phyloP scores from a whole-genome alignment of 495 filamentous ascomycete genomes.

The Hypoxylon lenormandii region DNA sequence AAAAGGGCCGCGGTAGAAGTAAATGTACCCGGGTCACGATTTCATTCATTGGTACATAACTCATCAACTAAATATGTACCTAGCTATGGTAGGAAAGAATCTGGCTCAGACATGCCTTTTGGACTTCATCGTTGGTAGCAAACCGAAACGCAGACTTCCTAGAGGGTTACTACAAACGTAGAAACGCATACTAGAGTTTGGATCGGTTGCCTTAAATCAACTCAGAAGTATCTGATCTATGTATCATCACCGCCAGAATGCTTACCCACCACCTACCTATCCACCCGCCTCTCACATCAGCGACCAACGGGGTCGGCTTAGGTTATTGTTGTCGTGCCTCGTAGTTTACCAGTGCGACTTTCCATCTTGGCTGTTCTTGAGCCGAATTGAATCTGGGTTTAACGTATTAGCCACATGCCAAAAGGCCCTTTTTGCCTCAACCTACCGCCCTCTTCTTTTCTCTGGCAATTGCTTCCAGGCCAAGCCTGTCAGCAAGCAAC shows the following conservation, averaged over 20 bases:
- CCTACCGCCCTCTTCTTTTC: conserved; percentile 90
- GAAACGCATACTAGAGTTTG: conserved; percentile 47
- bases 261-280: conserved; percentile 16
- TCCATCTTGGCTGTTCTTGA: conserved; percentile 89
- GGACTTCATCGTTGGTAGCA: conserved; percentile 54
- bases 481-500: conserved; percentile 78
- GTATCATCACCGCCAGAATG: conserved; percentile 66
- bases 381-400: conserved; percentile 83
- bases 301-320: conserved; percentile 26
- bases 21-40: too few relatives aligned
- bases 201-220: conserved; percentile 44
- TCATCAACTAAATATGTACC: too few relatives aligned
- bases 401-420: conserved; percentile 26
- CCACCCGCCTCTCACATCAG: conserved; percentile 6
- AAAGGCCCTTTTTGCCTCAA: background rate
- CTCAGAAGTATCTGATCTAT: conserved; percentile 70
- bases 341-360: conserved; percentile 67
- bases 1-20: too few relatives aligned
- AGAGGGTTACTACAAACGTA: conserved; percentile 45
- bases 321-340: conserved; percentile 71
- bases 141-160: conserved; percentile 45
- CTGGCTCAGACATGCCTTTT: conserved; percentile 65
- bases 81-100: background rate
- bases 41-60: too few relatives aligned
- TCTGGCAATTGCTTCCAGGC: conserved; percentile 73